These are phyloP conservation scores for Phaeomoniella chlamydospora DNA, from an alignment of 2,329 filamentous ascomycete genomes.

Conservation along the genomic window DNA sequence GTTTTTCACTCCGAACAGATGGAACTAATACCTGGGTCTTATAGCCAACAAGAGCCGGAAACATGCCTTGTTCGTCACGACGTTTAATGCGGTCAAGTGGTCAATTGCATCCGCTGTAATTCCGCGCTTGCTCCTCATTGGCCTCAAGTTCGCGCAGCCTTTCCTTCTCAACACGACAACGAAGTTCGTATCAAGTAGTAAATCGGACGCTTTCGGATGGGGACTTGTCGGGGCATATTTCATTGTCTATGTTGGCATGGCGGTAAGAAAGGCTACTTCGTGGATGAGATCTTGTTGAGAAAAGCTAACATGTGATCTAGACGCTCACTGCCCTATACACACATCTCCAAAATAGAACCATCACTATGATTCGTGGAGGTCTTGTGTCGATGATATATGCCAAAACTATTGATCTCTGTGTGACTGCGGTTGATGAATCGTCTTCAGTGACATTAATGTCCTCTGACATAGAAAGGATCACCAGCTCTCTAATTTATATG, in stretches of 20 bases:
- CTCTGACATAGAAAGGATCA: constrained; percentile 26
- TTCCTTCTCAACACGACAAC: constrained; percentile 21
- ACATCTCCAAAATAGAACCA: constrained; percentile 25
- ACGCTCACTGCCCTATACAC: constrained; percentile 24
- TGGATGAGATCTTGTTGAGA: too few relatives aligned
- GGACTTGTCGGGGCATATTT: constrained; percentile 28
- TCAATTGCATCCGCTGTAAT: constrained; percentile 6
- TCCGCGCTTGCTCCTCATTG: constrained; percentile 12
- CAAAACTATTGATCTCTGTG: constrained; percentile 24
- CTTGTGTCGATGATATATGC: constrained; percentile 36
- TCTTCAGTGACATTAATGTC: constrained; percentile 31
- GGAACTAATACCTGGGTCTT: too few relatives aligned
- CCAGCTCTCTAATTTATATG: constrained; percentile 23
- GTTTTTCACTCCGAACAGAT: constrained; percentile 1
- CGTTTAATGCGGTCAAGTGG: constrained; percentile 6
- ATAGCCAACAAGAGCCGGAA: neutral
- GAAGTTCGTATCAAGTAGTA: constrained; percentile 14
- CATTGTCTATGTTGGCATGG: constrained; percentile 26
- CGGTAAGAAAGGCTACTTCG: too few relatives aligned
- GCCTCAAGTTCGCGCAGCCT: constrained; percentile 15
- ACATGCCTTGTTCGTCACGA: constrained; percentile 3
- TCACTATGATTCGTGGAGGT: constrained; percentile 27
- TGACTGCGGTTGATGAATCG: constrained; percentile 18
- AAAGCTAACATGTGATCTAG: constrained; percentile 9
- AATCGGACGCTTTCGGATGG: constrained; percentile 21